These are phyloP conservation scores for Cynanchum wilfordii DNA, from an alignment of 257 asterid species.

Conservation along the genomic window DNA sequence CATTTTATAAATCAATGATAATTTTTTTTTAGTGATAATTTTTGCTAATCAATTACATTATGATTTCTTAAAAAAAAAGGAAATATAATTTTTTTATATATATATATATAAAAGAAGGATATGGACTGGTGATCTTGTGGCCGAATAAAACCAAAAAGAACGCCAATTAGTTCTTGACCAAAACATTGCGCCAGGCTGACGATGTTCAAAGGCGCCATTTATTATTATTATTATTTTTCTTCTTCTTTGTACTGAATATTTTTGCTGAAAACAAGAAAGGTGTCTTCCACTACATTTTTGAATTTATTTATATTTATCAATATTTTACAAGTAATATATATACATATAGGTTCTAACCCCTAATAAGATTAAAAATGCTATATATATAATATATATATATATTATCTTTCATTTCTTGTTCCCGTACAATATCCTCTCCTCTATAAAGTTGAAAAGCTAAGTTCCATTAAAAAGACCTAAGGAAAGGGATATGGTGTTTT, in stretches of 20 bases:
- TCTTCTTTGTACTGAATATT: neutral
- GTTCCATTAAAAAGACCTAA: neutral
- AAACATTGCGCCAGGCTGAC: slow-evolving; percentile 11
- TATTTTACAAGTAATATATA: neutral
- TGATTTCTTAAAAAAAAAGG: too few relatives aligned
- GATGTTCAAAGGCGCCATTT: neutral
- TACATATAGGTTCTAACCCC: neutral
- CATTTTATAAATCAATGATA: too few relatives aligned
- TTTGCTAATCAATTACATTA: too few relatives aligned
- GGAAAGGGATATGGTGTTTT: neutral
- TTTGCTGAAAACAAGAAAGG: slow-evolving; percentile 3
- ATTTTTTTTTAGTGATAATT: too few relatives aligned
- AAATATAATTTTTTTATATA: too few relatives aligned
- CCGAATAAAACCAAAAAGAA: neutral
- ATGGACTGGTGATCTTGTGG: too few relatives aligned
- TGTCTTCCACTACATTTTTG: slow-evolving; percentile 13
- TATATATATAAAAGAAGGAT: too few relatives aligned
- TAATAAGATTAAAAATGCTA: neutral
- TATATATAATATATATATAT: too few relatives aligned
- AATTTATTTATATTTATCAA: neutral
- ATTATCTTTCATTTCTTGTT: neutral
- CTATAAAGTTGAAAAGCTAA: neutral
- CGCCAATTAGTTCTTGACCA: neutral
- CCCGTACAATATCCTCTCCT: neutral
- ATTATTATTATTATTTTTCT: neutral